Percentiles rank a stretch among this genome's conserved stretches.
Evolutionary conservation across 345 rosid genomes (phyloP).

Genomic region (Salix udensis): DNA sequence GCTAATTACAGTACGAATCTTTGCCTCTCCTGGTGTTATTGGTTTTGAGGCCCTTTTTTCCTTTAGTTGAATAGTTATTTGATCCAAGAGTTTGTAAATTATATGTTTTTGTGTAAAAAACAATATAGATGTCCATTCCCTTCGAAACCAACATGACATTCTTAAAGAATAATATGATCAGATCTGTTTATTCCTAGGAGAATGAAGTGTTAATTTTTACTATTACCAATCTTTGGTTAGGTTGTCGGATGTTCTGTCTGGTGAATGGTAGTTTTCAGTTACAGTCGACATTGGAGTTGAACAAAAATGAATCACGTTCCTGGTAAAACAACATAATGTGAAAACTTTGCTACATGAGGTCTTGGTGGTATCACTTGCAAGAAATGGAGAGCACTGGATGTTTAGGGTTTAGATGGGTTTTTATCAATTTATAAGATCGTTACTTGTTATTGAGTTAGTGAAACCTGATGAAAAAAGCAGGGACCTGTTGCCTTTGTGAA

Average conservation of each 20-base stretch:
- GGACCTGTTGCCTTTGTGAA: constrained; percentile 42
- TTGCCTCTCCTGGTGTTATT: neutral
- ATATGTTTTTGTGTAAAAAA: neutral
- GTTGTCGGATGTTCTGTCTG: neutral
- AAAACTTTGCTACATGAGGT: neutral
- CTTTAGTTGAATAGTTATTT: neutral
- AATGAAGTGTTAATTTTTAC: neutral
- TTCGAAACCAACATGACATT: neutral
- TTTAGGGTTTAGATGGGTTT: neutral
- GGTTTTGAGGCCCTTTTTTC: neutral
- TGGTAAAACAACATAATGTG: neutral
- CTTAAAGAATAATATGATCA: neutral
- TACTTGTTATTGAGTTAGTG: neutral
- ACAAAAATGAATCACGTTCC: neutral
- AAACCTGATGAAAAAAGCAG: constrained; percentile 62
- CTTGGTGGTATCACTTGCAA: neutral
- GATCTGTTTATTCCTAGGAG: neutral
- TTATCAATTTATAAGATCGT: neutral
- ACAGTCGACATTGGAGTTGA: neutral
- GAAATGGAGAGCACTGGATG: neutral
- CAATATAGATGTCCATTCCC: neutral
- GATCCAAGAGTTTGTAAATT: neutral
- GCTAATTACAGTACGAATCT: neutral
- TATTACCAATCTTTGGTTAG: neutral
- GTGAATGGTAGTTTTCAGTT: neutral